A percentile compares a stretch with the other conserved stretches of the same genome.
These are phyloP conservation scores for Suhomyces choctaworum DNA, from an alignment of 1,139 yeast genomes.

Conservation along the genomic window DNA sequence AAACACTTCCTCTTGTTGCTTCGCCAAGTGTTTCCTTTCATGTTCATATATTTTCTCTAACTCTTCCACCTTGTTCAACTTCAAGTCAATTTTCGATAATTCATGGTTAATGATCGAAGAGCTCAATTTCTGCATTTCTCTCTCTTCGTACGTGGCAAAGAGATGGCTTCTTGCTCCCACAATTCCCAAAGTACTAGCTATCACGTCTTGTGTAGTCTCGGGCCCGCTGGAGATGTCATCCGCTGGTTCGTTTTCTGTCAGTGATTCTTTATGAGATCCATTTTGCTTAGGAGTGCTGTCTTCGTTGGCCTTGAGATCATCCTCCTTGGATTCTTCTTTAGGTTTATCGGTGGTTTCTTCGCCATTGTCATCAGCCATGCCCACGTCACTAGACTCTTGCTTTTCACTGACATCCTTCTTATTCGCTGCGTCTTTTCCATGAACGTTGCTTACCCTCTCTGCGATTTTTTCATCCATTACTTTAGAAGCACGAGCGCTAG, in stretches of 20 bases:
- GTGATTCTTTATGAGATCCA: conserved; percentile 8
- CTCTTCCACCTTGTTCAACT: conserved; percentile 65
- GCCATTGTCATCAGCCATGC: conserved; percentile 2
- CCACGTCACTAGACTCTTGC: neutral
- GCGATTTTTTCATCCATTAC: conserved; percentile 52
- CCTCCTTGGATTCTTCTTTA: conserved; percentile 1
- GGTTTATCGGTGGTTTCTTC: neutral
- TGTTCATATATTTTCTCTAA: conserved; percentile 78
- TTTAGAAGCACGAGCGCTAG: conserved; percentile 65
- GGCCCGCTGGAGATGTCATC: conserved; percentile 15
- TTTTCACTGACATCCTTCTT: conserved; percentile 1
- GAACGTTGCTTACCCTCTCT: conserved; percentile 34
- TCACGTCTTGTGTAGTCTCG: conserved; percentile 44
- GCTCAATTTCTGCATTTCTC: conserved; percentile 66
- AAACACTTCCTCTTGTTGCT: conserved; percentile 79
- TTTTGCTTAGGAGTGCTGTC: conserved; percentile 6
- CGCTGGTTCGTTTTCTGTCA: neutral
- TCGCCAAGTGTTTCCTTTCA: conserved; percentile 71
- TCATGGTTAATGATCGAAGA: conserved; percentile 68
- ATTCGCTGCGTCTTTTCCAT: conserved; percentile 17
- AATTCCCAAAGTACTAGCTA: conserved; percentile 59
- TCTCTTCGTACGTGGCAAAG: conserved; percentile 79
- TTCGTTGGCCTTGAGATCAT: conserved; percentile 1
- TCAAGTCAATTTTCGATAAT: conserved; percentile 72
- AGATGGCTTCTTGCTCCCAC: conserved; percentile 83